phyloP scores from a whole-genome alignment of 176 grass and related monocot genomes.

The Ensete glaucum region DNA sequence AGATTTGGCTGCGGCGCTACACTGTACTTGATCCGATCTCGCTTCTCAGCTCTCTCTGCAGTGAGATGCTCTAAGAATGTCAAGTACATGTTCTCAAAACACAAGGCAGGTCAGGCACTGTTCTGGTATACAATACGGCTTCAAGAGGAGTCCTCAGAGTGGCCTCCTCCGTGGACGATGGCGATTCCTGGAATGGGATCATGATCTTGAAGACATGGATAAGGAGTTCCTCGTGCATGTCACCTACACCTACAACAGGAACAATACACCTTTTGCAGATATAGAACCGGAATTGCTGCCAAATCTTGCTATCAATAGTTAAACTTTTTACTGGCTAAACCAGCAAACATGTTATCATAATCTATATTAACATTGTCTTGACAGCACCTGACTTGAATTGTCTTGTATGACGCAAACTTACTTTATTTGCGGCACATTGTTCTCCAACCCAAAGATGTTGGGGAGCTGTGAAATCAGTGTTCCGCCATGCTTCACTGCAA shows the following conservation, averaged over 20 bases:
- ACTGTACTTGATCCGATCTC: slow-evolving; percentile 27
- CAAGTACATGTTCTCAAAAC: no score
- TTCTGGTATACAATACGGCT: slow-evolving; percentile 28
- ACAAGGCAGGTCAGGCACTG: no score
- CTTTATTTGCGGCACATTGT: slow-evolving; percentile 29
- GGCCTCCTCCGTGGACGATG: slow-evolving; percentile 37
- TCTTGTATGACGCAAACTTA: not conserved
- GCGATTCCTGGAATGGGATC: slow-evolving; percentile 36
- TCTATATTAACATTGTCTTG: no score
- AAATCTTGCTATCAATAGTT: no score
- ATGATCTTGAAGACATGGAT: slow-evolving; percentile 30
- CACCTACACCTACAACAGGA: slow-evolving; percentile 49
- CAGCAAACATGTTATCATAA: no score
- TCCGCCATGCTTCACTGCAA: not conserved
- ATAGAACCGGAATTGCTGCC: no score
- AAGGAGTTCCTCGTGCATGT: slow-evolving; percentile 51
- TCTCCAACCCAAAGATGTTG: slow-evolving; percentile 8
- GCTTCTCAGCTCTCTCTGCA: slow-evolving; percentile 3
- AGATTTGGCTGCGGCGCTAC: slow-evolving; percentile 87
- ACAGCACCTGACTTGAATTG: no score
- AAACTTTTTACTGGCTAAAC: no score
- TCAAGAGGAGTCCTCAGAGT: slow-evolving; percentile 45
- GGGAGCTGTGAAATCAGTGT: not conserved
- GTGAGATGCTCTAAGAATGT: no score
- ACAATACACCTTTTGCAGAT: no score